These are phyloP conservation scores for Botrytis aclada DNA, from an alignment of 2,329 filamentous ascomycete genomes.

Conservation along the genomic window DNA sequence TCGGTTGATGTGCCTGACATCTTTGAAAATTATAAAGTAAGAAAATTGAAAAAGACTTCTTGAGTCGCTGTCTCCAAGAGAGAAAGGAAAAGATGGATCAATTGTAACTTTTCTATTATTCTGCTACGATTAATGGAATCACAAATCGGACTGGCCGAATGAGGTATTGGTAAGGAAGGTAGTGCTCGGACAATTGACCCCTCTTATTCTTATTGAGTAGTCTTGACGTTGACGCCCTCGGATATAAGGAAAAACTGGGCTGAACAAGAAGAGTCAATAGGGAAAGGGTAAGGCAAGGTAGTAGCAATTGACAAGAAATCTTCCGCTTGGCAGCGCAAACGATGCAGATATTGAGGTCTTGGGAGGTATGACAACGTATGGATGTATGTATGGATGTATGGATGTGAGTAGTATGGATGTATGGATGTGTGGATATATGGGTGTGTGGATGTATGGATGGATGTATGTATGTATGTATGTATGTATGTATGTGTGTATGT, in stretches of 20 bases:
- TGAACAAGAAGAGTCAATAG: background rate
- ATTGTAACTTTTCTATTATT: background rate
- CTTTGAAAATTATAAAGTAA: conserved; percentile 9
- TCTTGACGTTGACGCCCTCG: conserved; percentile 9
- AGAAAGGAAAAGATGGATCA: conserved; percentile 5
- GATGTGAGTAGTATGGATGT: background rate
- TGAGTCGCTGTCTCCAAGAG: background rate
- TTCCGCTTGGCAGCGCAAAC: conserved; percentile 9
- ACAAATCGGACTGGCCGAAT: background rate
- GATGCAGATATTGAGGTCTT: conserved; percentile 12
- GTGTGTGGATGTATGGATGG: background rate
- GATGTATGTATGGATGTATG: background rate
- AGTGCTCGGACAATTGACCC: conserved; percentile 8
- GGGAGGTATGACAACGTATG: background rate
- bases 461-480: too few species aligned
- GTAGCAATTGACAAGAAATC: background rate
- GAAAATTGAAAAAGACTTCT: conserved; percentile 4
- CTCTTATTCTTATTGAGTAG: conserved; percentile 14
- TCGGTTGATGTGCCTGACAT: conserved; percentile 26
- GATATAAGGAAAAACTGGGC: background rate
- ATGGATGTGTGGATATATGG: background rate
- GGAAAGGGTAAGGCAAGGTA: background rate
- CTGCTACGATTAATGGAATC: background rate
- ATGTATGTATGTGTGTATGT: too few species aligned
- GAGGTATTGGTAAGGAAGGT: conserved; percentile 1